Conservation (phyloP, 78 protist species). For the Dictyostelium purpureum region DNA sequence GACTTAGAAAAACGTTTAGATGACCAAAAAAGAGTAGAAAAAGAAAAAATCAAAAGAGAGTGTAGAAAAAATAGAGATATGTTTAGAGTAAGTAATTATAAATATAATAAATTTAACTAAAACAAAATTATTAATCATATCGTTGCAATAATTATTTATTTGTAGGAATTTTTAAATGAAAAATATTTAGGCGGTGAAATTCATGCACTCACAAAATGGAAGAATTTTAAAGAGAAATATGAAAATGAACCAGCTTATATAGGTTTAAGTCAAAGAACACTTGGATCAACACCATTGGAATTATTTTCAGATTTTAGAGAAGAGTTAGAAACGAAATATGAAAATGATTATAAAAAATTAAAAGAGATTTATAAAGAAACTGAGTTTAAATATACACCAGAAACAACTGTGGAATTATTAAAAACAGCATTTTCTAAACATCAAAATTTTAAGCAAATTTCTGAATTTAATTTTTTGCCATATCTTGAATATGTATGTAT, state of each 20-base stretch:
- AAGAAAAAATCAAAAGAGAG: slow-evolving; percentile 28
- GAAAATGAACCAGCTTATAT: neutral
- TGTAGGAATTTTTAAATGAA: slow-evolving; percentile 28
- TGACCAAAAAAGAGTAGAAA: slow-evolving; percentile 19
- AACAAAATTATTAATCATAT: neutral
- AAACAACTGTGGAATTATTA: slow-evolving; percentile 27
- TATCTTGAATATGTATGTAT: slow-evolving; percentile 50
- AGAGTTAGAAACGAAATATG: slow-evolving; percentile 31
- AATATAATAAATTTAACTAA: neutral
- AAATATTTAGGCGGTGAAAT: slow-evolving; percentile 24
- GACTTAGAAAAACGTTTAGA: slow-evolving; percentile 52
- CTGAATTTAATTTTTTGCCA: slow-evolving; percentile 13
- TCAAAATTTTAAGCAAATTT: slow-evolving; percentile 10
- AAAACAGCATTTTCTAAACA: slow-evolving; percentile 17
- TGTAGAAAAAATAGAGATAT: slow-evolving; percentile 17
- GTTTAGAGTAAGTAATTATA: slow-evolving; percentile 12
- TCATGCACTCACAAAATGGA: slow-evolving; percentile 57
- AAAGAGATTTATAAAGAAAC: slow-evolving; percentile 23
- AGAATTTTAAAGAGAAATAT: neutral
- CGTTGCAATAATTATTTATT: neutral
- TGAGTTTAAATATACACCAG: slow-evolving; percentile 15
- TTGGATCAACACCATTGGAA: slow-evolving; percentile 64
- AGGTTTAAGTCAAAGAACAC: neutral
- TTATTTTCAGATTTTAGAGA: slow-evolving; percentile 55
- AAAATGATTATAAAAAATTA: slow-evolving; percentile 25